phyloP scores from a whole-genome alignment of 1,284 basidiomycete species.

The Earliella scabrosa region DNA sequence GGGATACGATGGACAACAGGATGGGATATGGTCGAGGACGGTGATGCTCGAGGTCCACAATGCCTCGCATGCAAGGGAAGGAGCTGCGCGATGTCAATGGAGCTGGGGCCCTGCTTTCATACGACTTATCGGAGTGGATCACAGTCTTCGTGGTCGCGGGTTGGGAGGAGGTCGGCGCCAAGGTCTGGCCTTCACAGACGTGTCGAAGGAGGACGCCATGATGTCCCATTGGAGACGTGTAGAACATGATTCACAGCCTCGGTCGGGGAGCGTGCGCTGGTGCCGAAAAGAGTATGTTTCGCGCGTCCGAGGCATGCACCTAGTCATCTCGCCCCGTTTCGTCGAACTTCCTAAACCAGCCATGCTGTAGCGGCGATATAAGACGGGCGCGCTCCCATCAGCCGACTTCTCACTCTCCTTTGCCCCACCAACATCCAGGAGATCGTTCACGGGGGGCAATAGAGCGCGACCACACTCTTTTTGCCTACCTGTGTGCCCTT shows the following conservation, averaged over 20 bases:
- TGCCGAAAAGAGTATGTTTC: slow-evolving; percentile 9
- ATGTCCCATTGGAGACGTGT: neutral
- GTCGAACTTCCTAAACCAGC: slow-evolving; percentile 20
- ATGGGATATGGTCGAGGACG: no score
- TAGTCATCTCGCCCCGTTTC: slow-evolving; percentile 21
- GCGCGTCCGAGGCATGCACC: slow-evolving; percentile 11
- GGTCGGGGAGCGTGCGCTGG: neutral
- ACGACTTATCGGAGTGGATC: neutral
- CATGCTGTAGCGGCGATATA: slow-evolving; percentile 18
- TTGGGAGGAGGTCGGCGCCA: neutral
- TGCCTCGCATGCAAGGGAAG: neutral
- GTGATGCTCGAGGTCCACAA: neutral
- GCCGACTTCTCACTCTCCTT: slow-evolving; percentile 12
- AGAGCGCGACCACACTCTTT: slow-evolving; percentile 21
- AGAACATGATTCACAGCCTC: neutral
- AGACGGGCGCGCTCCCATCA: slow-evolving; percentile 14
- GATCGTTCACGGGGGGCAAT: slow-evolving; percentile 19
- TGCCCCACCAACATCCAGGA: slow-evolving; percentile 24
- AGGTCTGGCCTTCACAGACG: neutral
- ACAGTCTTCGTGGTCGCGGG: neutral
- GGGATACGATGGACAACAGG: no score
- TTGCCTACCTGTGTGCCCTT: slow-evolving; percentile 11
- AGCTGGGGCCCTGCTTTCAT: neutral
- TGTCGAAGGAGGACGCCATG: neutral
- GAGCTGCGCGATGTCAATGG: neutral